Evolutionary conservation across 441 rosid species (phyloP).

Genomic region (Erodium trifolium): DNA sequence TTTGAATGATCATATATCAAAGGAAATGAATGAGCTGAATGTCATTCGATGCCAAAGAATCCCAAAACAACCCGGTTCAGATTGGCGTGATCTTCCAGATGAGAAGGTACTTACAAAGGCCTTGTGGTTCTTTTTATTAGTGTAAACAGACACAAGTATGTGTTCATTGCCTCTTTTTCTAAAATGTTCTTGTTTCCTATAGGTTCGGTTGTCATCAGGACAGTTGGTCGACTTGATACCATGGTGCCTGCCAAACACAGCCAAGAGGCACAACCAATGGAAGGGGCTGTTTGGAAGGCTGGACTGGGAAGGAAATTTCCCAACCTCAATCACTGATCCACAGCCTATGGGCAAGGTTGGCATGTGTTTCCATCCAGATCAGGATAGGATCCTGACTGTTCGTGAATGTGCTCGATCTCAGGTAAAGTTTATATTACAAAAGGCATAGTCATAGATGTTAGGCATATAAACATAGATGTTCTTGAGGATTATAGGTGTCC

Average conservation of each 20-base stretch:
- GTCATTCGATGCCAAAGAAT: slow-evolving; percentile 57
- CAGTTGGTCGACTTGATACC: slow-evolving; percentile 60
- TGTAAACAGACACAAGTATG: too few species aligned
- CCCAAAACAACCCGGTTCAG: slow-evolving; percentile 79
- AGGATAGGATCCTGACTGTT: slow-evolving; percentile 73
- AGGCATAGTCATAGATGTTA: too few species aligned
- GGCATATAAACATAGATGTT: too few species aligned
- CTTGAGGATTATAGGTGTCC: too few species aligned
- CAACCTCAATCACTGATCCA: slow-evolving; percentile 81
- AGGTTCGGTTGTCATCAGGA: slow-evolving; percentile 62
- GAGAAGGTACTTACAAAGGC: slow-evolving; percentile 40
- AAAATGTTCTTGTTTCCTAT: slow-evolving; percentile 13
- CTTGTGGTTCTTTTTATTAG: too few species aligned
- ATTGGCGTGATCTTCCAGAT: slow-evolving; percentile 76
- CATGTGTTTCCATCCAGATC: slow-evolving; percentile 88
- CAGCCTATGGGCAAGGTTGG: slow-evolving; percentile 94
- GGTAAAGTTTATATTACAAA: slow-evolving; percentile 27
- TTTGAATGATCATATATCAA: slow-evolving; percentile 68
- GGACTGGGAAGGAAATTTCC: slow-evolving; percentile 92
- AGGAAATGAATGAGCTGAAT: slow-evolving; percentile 76
- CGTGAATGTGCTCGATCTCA: slow-evolving; percentile 91
- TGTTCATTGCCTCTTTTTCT: background rate
- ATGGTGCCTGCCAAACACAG: slow-evolving; percentile 71
- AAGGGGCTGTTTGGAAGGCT: slow-evolving; percentile 83
- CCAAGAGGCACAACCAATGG: slow-evolving; percentile 70